These are phyloP conservation scores for Nephromyces sp. DNA, from an alignment of 169 alveolate species.

Conservation along the genomic window DNA sequence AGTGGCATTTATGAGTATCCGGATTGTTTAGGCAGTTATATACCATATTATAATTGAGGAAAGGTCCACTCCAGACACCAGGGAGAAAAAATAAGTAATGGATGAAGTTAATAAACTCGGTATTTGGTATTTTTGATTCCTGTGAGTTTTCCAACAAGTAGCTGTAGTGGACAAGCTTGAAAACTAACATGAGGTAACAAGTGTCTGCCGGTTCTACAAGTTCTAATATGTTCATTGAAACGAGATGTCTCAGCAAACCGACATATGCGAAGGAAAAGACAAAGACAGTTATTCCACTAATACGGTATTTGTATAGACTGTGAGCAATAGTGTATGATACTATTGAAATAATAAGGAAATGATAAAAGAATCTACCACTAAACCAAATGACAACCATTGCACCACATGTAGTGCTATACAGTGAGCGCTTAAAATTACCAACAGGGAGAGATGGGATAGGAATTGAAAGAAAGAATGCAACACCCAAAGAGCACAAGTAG, in stretches of 20 bases:
- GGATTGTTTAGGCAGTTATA: background rate
- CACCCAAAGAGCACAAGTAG: too few relatives aligned
- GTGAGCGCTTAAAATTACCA: too few relatives aligned
- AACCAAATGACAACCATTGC: too few relatives aligned
- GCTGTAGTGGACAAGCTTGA: background rate
- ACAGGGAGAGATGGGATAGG: too few relatives aligned
- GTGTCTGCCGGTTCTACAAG: background rate
- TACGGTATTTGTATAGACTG: background rate
- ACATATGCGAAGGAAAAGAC: background rate
- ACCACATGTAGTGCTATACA: too few relatives aligned
- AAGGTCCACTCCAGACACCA: slow-evolving; percentile 1
- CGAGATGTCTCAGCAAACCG: background rate
- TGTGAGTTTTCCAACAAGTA: background rate
- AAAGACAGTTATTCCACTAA: background rate
- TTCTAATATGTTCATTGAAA: background rate
- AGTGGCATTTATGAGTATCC: background rate
- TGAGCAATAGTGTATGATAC: background rate
- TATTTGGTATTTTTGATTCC: background rate
- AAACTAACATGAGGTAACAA: background rate
- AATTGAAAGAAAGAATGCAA: too few relatives aligned
- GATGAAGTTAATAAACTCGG: background rate
- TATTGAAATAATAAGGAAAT: background rate
- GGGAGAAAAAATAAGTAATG: background rate
- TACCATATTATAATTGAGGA: background rate
- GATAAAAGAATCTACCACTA: background rate